These are phyloP conservation scores for Aspergillus oerlinghausenensis DNA, from an alignment of 2,329 filamentous ascomycete genomes.

Conservation along the genomic window DNA sequence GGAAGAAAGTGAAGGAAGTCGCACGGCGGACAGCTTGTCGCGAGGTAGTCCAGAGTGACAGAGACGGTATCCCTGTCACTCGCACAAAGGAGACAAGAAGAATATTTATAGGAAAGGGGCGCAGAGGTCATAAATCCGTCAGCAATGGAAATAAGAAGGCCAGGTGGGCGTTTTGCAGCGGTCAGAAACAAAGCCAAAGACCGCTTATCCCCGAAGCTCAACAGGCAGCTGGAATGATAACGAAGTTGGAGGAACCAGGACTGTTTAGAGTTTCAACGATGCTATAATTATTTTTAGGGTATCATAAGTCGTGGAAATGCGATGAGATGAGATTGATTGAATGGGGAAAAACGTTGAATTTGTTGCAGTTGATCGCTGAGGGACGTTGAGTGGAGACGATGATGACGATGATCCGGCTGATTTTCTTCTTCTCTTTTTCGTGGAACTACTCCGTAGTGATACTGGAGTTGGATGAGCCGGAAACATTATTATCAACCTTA, in stretches of 20 bases:
- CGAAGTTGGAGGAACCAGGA: conserved; percentile 10
- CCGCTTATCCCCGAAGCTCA: conserved; percentile 18
- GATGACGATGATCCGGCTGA: background rate
- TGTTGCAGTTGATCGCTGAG: background rate
- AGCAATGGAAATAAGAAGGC: conserved; percentile 4
- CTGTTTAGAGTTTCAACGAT: background rate
- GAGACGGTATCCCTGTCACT: conserved; percentile 23
- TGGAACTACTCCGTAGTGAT: background rate
- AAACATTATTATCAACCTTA: background rate
- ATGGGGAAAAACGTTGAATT: background rate
- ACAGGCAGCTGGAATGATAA: conserved; percentile 16
- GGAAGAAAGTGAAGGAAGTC: conserved; percentile 17
- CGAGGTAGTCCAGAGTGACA: conserved; percentile 14
- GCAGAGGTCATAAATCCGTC: conserved; percentile 5
- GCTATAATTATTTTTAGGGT: background rate
- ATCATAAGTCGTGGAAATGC: background rate
- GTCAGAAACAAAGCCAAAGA: conserved; percentile 13
- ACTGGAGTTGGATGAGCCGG: background rate
- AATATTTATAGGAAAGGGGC: conserved; percentile 2
- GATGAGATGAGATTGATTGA: background rate
- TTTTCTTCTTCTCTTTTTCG: background rate
- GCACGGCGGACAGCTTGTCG: conserved; percentile 26
- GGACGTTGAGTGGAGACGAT: background rate
- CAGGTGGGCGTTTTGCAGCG: background rate
- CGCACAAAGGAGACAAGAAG: conserved; percentile 1